Base-by-base conservation (phyloP, 2,329 filamentous ascomycete genomes). In the Leptodontidium sp. region DNA sequence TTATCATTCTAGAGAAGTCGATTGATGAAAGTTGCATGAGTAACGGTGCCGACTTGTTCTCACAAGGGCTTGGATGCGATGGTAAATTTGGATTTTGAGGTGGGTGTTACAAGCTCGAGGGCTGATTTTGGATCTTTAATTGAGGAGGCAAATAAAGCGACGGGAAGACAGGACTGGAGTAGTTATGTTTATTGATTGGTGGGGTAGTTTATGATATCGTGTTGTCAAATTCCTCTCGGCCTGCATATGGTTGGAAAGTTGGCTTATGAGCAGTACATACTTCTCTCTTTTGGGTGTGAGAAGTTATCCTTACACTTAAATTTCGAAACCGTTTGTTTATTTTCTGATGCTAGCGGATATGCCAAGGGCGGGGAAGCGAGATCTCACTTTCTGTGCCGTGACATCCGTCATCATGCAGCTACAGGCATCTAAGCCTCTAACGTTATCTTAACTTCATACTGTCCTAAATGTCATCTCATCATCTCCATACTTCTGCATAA, bases 1-100 rank as follows among this genome's bases (percentile, higher is more conserved):
- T 58, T 47, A 65, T 67, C 11, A 67, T 69, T 26, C 61, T 53
- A 2, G 68, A 64, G 0, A 69, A 69, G 21, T 64, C 59, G 2
- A n/a, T 47, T 14, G 45, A 47, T 47, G 45, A 47, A 14, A 47
- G 45, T 9, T 47, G 45, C n/a, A 21, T 47, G 45, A 4, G 45
- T 14, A 4, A 47, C 21, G 26, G 47, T 24, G 17, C 47, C 47
- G 45, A 14, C 45, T 47, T 47, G 45, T 47, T 47, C 11, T 21
- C 45, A 47, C 15, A 47, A 47, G 45, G 45, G 45, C 5, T 21
- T 47, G 15, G 7, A 7, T 47, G n/a, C 45, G 15, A n/a, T 4
- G 15, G 45, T 14, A 6, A 47, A 47, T 21, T 9, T 12, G n/a
- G 45, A 8, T 21, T 47, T 47, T 14, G 45, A 47, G 15, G 45